Conservation (phyloP, 805 yeast species). For the Saturnispora saitoi region DNA sequence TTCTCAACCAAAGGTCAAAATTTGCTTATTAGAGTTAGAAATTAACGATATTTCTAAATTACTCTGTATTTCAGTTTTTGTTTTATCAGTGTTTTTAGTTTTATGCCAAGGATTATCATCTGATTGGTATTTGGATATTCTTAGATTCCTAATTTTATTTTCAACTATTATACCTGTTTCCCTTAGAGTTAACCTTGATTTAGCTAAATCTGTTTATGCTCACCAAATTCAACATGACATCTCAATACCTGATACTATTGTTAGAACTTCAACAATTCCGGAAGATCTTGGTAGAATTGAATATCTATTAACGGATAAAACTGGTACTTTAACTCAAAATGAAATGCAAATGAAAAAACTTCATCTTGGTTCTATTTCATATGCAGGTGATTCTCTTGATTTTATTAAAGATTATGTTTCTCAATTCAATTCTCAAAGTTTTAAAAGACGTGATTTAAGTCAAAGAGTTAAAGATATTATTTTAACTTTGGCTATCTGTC, state of each 20-base stretch:
- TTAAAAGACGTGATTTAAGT: slow-evolving; percentile 60
- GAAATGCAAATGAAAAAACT: slow-evolving; percentile 95
- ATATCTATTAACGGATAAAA: slow-evolving; percentile 84
- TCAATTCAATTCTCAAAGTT: slow-evolving; percentile 20
- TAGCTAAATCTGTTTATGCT: slow-evolving; percentile 94
- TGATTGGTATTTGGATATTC: slow-evolving; percentile 83
- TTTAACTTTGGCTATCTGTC: slow-evolving; percentile 84
- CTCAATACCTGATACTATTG: slow-evolving; percentile 78
- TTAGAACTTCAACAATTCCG: slow-evolving; percentile 94
- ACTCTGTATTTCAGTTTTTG: slow-evolving; percentile 76
- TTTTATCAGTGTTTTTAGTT: slow-evolving; percentile 69
- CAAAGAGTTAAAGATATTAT: slow-evolving; percentile 72
- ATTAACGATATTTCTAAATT: slow-evolving; percentile 83
- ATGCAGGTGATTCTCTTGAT: slow-evolving; percentile 87
- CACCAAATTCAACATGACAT: slow-evolving; percentile 86
- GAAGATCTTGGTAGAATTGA: slow-evolving; percentile 96
- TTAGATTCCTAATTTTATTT: slow-evolving; percentile 85
- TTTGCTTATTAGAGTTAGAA: slow-evolving; percentile 84
- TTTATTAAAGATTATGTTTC: slow-evolving; percentile 64
- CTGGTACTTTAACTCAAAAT: slow-evolving; percentile 95
- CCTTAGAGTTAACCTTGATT: slow-evolving; percentile 84
- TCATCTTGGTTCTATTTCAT: slow-evolving; percentile 88
- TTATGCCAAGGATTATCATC: slow-evolving; percentile 63
- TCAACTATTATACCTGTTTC: slow-evolving; percentile 96
- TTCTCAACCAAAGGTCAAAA: slow-evolving; percentile 75